phyloP scores from a whole-genome alignment of 108 stramenopile species.

The Discostella stelligeroides region DNA sequence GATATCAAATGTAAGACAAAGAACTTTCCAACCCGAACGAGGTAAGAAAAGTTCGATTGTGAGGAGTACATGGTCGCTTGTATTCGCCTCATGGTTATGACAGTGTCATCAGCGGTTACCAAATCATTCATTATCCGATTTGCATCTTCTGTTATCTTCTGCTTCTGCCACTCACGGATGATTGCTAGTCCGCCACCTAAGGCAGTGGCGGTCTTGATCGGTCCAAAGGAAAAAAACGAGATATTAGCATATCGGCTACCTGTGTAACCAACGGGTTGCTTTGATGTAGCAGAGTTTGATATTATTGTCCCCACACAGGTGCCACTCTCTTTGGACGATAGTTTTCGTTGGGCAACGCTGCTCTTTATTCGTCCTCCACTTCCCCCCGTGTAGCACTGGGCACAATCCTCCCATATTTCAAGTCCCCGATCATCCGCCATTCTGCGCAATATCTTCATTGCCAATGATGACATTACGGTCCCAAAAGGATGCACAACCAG shows the following conservation, averaged over 20 bases:
- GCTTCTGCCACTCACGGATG: constrained; percentile 2
- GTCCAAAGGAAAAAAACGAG: constrained; percentile 84
- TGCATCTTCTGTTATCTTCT: not conserved
- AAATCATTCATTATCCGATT: not conserved
- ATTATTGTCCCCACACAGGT: too few species aligned
- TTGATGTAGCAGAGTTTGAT: not conserved
- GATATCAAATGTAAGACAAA: constrained; percentile 56
- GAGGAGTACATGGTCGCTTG: constrained; percentile 51
- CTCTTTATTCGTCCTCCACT: too few species aligned
- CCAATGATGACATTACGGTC: constrained; percentile 28
- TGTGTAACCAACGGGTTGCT: constrained; percentile 19
- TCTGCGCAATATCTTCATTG: constrained; percentile 47
- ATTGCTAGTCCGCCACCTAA: constrained; percentile 77
- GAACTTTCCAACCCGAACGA: constrained; percentile 49
- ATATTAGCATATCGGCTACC: constrained; percentile 54
- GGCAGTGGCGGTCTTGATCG: constrained; percentile 84
- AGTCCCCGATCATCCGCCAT: constrained; percentile 50
- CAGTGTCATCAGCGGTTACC: constrained; percentile 4
- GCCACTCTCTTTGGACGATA: not conserved
- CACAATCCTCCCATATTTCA: constrained; percentile 85
- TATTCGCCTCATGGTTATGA: constrained; percentile 58
- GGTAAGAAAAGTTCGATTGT: constrained; percentile 58
- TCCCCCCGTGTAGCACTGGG: constrained; percentile 75
- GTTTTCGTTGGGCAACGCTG: not conserved
- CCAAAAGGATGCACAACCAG: constrained; percentile 88